Evolutionary conservation across 805 yeast species (phyloP).

Genomic region (Saccharomycopsis sp.): DNA sequence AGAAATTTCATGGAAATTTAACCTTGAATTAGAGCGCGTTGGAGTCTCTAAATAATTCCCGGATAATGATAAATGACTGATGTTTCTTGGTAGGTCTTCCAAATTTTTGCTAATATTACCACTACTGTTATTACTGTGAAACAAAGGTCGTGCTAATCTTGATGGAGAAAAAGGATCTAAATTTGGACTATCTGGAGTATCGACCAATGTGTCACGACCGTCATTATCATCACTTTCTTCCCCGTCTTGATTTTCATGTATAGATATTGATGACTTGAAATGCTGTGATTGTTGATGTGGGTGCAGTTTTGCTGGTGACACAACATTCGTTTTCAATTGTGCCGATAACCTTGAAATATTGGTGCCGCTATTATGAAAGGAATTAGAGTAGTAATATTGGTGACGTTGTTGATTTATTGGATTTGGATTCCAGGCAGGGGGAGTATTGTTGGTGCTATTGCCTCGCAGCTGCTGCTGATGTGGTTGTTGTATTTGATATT

Average conservation of each 20-base stretch:
- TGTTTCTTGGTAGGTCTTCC: constrained; percentile 12
- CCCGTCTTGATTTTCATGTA: background rate
- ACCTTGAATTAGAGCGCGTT: background rate
- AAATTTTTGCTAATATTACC: too few relatives aligned
- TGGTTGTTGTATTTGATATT: constrained; percentile 2
- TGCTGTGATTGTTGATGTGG: background rate
- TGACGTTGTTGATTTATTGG: constrained; percentile 13
- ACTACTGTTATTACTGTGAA: too few relatives aligned
- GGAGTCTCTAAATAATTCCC: constrained; percentile 5
- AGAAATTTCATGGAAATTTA: background rate
- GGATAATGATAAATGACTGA: constrained; percentile 17
- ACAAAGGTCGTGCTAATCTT: too few relatives aligned
- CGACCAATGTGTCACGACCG: background rate
- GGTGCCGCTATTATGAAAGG: constrained; percentile 3
- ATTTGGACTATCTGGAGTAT: constrained; percentile 16
- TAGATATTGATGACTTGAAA: background rate
- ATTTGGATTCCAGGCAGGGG: background rate
- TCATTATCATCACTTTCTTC: background rate
- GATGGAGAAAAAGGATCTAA: constrained; percentile 10
- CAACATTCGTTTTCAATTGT: constrained; percentile 11
- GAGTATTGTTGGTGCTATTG: too few relatives aligned
- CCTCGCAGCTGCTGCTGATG: constrained; percentile 2
- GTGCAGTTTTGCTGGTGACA: background rate
- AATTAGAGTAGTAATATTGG: constrained; percentile 9
- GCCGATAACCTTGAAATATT: constrained; percentile 16